Conservation (phyloP, 2,329 filamentous ascomycete species). For the Cordyceps militaris region DNA sequence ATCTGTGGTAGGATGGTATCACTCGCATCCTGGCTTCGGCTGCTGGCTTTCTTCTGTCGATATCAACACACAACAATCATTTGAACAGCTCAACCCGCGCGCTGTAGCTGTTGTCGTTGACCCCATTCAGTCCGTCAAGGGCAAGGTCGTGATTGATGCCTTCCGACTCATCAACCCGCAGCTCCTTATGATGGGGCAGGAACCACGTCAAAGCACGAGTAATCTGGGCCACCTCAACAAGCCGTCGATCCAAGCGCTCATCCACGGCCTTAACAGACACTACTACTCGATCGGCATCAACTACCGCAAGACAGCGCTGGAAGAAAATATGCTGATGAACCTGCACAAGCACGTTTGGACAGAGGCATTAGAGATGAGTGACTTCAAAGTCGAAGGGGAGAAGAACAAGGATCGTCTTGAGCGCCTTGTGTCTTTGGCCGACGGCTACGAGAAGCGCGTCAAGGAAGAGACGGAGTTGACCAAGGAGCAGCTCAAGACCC, state of each 20-base stretch:
- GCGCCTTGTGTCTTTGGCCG: slow-evolving; percentile 79
- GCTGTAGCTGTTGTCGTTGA: slow-evolving; percentile 97
- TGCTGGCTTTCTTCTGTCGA: slow-evolving; percentile 99
- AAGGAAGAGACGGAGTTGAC: slow-evolving; percentile 97
- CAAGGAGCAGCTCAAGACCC: slow-evolving; percentile 95
- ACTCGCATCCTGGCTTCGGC: slow-evolving; percentile 97
- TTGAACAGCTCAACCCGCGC: slow-evolving; percentile 94
- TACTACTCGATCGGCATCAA: slow-evolving; percentile 99
- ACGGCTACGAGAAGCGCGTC: slow-evolving; percentile 97
- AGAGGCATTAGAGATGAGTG: slow-evolving; percentile 92
- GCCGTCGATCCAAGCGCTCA: slow-evolving; percentile 97
- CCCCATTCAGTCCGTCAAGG: slow-evolving; percentile 98
- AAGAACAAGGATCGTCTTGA: slow-evolving; percentile 85
- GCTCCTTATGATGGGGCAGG: slow-evolving; percentile 94
- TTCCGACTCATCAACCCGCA: slow-evolving; percentile 98
- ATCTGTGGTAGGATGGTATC: slow-evolving; percentile 98
- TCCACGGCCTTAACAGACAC: slow-evolving; percentile 95
- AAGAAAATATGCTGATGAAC: slow-evolving; percentile 99
- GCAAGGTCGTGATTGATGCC: slow-evolving; percentile 98
- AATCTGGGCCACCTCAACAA: slow-evolving; percentile 98
- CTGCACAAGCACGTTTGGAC: slow-evolving; percentile 99
- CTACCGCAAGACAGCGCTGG: slow-evolving; percentile 92
- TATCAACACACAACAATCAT: slow-evolving; percentile 99
- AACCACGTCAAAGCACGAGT: slow-evolving; percentile 94
- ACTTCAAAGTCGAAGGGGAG: slow-evolving; percentile 78